Evolutionary conservation across 164 flowering plant species (phyloP).

Genomic region (Vitis rotundifolia): DNA sequence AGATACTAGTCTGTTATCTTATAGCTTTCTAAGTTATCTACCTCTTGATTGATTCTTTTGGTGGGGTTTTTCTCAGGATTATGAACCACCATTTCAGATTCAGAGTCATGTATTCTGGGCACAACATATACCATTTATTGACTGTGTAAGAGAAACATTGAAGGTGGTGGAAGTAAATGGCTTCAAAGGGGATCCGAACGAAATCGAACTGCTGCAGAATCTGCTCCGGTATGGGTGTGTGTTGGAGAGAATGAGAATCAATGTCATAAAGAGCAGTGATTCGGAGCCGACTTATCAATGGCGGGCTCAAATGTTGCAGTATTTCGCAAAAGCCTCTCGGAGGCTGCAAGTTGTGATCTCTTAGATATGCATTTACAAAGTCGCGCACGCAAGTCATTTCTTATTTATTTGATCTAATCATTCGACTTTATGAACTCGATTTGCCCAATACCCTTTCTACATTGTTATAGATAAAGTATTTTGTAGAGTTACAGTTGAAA

Average conservation of each 20-base stretch:
- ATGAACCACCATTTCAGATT: conserved; percentile 1
- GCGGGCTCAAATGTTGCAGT: not conserved
- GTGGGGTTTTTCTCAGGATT: conserved; percentile 8
- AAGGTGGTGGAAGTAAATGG: conserved; percentile 22
- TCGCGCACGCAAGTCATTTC: too few relatives aligned
- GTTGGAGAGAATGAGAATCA: conserved; percentile 7
- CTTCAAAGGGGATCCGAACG: conserved; percentile 19
- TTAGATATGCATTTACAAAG: too few relatives aligned
- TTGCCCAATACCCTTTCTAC: too few relatives aligned
- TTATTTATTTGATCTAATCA: too few relatives aligned
- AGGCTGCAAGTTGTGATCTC: not conserved
- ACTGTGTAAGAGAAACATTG: conserved; percentile 13
- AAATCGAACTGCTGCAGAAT: conserved; percentile 9
- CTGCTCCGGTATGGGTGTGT: conserved; percentile 13
- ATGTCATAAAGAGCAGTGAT: not conserved
- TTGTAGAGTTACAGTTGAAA: too few relatives aligned
- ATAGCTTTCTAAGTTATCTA: not conserved
- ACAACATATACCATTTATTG: not conserved
- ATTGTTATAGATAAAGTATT: too few relatives aligned
- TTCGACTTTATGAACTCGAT: too few relatives aligned
- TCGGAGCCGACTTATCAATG: not conserved
- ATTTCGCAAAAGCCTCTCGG: not conserved
- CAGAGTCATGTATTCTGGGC: conserved; percentile 10
- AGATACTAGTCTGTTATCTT: too few relatives aligned
- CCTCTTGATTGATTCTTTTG: not conserved